Conservation (phyloP, 495 filamentous ascomycete genomes). For the Ascobolus immersus region DNA sequence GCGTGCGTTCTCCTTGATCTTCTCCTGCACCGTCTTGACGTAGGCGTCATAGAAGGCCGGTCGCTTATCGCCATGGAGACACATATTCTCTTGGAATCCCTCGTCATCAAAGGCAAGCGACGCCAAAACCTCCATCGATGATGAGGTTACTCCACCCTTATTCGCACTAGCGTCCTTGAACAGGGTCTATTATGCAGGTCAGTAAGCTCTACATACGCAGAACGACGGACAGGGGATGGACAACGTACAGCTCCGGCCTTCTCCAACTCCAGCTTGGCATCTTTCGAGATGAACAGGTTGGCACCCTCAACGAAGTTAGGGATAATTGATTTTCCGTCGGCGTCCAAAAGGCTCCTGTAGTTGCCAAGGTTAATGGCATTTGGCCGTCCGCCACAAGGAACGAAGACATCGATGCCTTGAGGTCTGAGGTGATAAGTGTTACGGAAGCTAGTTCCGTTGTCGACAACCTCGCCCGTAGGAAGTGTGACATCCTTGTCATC, state of each 20-base stretch:
- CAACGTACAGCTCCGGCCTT: constrained; percentile 73
- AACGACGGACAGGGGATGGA: too few relatives aligned
- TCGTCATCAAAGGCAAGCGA: constrained; percentile 78
- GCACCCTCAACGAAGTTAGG: constrained; percentile 95
- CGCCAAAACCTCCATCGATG: constrained; percentile 83
- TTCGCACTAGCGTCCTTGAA: constrained; percentile 98
- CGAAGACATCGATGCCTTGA: constrained; percentile 61
- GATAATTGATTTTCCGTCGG: constrained; percentile 53
- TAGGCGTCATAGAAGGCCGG: constrained; percentile 82
- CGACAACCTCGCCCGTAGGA: constrained; percentile 59
- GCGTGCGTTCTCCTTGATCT: constrained; percentile 65
- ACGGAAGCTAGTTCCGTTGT: constrained; percentile 84
- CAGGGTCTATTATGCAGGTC: too few relatives aligned
- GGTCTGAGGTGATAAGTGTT: constrained; percentile 85
- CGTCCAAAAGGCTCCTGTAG: constrained; percentile 54
- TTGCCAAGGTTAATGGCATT: constrained; percentile 86
- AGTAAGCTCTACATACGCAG: too few relatives aligned
- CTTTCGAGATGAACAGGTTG: constrained; percentile 96
- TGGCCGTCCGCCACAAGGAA: constrained; percentile 86
- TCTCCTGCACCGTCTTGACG: constrained; percentile 70
- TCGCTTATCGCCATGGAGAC: constrained; percentile 49
- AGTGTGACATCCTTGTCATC: constrained; percentile 71
- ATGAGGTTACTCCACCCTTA: constrained; percentile 97
- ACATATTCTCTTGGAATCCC: constrained; percentile 82
- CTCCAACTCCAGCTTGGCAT: constrained; percentile 85